These are phyloP conservation scores for Cymodocea nodosa DNA, from an alignment of 116 monocot species.

Conservation along the genomic window DNA sequence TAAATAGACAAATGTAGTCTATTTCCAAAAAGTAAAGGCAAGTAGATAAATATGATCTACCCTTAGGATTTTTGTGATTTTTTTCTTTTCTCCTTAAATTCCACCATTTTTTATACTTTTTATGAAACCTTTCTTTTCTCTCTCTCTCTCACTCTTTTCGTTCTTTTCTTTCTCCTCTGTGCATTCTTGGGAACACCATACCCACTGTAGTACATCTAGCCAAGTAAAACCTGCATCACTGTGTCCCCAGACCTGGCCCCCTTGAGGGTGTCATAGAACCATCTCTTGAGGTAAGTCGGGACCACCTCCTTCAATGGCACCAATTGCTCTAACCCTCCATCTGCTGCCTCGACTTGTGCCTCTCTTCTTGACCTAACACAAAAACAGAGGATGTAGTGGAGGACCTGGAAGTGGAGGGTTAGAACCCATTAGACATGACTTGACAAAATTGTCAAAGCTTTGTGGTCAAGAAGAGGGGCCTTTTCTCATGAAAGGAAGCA, in stretches of 20 bases:
- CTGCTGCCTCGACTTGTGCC: no score
- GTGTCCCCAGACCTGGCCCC: constrained; percentile 68
- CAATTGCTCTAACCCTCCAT: constrained; percentile 3
- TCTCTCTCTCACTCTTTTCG: no score
- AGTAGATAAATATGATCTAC: no score
- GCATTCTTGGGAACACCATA: constrained; percentile 57
- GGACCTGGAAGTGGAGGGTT: neutral
- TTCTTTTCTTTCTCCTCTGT: constrained; percentile 26
- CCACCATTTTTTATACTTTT: no score
- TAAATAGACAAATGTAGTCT: no score
- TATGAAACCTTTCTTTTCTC: no score
- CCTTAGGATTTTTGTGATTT: no score
- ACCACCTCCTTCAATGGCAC: constrained; percentile 69
- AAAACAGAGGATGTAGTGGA: neutral
- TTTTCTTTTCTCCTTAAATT: no score
- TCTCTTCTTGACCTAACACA: neutral
- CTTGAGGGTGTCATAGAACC: constrained; percentile 83
- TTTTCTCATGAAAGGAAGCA: constrained; percentile 16
- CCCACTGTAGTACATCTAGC: constrained; percentile 81
- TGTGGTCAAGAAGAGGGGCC: neutral
- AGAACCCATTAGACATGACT: constrained; percentile 4
- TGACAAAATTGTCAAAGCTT: constrained; percentile 11
- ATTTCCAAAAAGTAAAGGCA: no score
- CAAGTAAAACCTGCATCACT: constrained; percentile 78
- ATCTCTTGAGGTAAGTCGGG: constrained; percentile 48